A percentile compares a stretch with the other conserved stretches of the same genome.
These are phyloP conservation scores for Fusarium domesticum DNA, from an alignment of 2,329 filamentous ascomycete genomes.

Conservation along the genomic window DNA sequence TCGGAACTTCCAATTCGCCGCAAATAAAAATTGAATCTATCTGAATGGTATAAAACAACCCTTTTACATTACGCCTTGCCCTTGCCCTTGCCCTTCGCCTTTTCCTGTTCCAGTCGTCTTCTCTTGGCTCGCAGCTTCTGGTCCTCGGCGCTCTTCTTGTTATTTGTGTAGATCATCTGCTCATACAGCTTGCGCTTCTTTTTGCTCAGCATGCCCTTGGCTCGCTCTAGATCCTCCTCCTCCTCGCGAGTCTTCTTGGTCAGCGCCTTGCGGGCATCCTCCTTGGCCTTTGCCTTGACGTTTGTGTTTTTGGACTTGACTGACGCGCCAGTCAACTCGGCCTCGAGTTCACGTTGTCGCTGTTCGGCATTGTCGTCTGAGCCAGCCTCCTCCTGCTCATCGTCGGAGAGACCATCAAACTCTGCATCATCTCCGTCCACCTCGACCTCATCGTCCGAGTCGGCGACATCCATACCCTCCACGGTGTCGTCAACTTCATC, in stretches of 20 bases:
- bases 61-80: slow-evolving; percentile 37
- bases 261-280: slow-evolving; percentile 66
- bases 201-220: slow-evolving; percentile 97
- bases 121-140: slow-evolving; percentile 85
- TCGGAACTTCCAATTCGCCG: slow-evolving; percentile 10
- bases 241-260: slow-evolving; percentile 70
- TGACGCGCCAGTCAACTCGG: slow-evolving; percentile 74
- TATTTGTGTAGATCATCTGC: slow-evolving; percentile 96
- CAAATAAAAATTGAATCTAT: slow-evolving; percentile 29
- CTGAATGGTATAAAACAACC: slow-evolving; percentile 31
- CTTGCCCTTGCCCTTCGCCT: slow-evolving; percentile 38
- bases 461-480: slow-evolving; percentile 50
- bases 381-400: slow-evolving; percentile 41
- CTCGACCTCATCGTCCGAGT: slow-evolving; percentile 46
- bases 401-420: slow-evolving; percentile 50
- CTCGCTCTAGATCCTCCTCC: slow-evolving; percentile 83
- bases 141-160: slow-evolving; percentile 86
- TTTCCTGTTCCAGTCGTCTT: slow-evolving; percentile 77
- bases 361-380: slow-evolving; percentile 63
- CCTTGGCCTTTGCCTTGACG: slow-evolving; percentile 59
- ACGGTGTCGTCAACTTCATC: slow-evolving; percentile 45
- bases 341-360: slow-evolving; percentile 88
- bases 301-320: slow-evolving; percentile 49
- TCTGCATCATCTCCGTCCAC: slow-evolving; percentile 47
- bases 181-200: slow-evolving; percentile 97